These are phyloP conservation scores for Tremellales sp. DNA, from an alignment of 1,284 basidiomycete species.

Conservation along the genomic window DNA sequence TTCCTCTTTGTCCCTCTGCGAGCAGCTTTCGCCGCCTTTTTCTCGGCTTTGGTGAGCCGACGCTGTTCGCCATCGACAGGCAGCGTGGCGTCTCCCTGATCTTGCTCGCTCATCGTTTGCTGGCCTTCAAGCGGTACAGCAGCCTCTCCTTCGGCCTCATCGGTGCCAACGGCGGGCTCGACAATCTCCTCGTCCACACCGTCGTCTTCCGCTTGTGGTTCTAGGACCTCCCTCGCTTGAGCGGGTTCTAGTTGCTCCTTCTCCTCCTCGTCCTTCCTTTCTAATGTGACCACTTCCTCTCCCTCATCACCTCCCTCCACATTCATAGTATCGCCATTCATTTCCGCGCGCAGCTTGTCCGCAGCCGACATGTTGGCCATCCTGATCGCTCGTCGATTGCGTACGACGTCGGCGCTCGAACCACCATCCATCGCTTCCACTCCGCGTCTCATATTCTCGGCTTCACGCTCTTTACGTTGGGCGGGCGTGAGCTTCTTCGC, in stretches of 20 bases:
- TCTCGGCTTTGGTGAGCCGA: background rate
- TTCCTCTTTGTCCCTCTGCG: conserved; percentile 62
- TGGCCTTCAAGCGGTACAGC: conserved; percentile 15
- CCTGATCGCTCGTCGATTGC: conserved; percentile 79
- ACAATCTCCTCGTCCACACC: conserved; percentile 25
- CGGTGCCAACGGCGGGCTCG: conserved; percentile 38
- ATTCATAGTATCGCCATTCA: conserved; percentile 55
- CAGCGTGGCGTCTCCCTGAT: conserved; percentile 5
- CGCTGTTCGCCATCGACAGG: background rate
- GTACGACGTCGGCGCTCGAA: conserved; percentile 79
- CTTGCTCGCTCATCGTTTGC: conserved; percentile 10
- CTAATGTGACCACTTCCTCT: conserved; percentile 15
- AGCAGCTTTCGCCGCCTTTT: background rate
- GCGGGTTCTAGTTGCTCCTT: conserved; percentile 16
- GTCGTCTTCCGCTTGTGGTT: conserved; percentile 19
- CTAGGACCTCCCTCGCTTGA: conserved; percentile 14
- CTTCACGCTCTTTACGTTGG: conserved; percentile 2
- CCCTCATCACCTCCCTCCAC: conserved; percentile 8
- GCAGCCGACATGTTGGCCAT: conserved; percentile 96
- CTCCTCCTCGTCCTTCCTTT: conserved; percentile 22
- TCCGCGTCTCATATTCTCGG: conserved; percentile 35
- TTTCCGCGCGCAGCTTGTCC: conserved; percentile 85
- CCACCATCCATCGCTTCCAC: conserved; percentile 52
- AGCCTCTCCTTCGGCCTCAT: conserved; percentile 42
- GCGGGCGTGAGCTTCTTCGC: conserved; percentile 23